phyloP scores from a whole-genome alignment of 2,329 filamentous ascomycete genomes.

The Calonectria leucothoes region DNA sequence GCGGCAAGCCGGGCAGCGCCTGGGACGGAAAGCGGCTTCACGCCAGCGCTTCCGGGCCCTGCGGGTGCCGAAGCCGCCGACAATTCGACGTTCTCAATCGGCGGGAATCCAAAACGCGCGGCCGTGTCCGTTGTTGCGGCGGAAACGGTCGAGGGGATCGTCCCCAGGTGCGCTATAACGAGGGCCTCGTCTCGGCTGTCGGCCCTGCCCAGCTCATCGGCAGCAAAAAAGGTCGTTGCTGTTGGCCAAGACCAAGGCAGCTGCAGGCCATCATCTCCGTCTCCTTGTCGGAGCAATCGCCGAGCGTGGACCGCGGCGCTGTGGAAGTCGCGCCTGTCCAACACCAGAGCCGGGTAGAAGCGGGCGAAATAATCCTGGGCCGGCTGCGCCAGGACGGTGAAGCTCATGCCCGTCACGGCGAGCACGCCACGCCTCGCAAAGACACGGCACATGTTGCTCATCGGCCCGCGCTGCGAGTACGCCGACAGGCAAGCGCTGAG shows the following conservation, averaged over 20 bases:
- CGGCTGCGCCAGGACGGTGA: not conserved
- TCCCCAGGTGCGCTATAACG: not conserved
- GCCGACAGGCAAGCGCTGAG: constrained; percentile 6
- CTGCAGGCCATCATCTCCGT: not conserved
- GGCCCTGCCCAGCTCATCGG: not conserved
- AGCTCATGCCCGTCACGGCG: constrained; percentile 12
- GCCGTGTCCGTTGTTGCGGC: not conserved
- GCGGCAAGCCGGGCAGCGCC: not conserved
- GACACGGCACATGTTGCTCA: constrained; percentile 6
- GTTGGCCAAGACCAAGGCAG: not conserved
- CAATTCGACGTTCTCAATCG: not conserved
- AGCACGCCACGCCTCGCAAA: not conserved
- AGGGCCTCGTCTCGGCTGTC: not conserved
- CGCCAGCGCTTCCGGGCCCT: not conserved
- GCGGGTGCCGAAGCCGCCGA: not conserved
- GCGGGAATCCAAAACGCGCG: not conserved
- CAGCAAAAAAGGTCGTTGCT: not conserved
- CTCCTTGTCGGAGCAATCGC: not conserved
- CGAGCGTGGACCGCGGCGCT: constrained; percentile 1
- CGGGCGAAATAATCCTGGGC: not conserved
- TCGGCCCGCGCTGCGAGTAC: not conserved
- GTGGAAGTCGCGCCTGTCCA: not conserved
- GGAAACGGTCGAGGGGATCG: not conserved
- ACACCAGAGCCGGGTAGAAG: constrained; percentile 1
- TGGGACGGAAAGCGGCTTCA: not conserved